Evolutionary conservation across 495 filamentous ascomycete genomes (phyloP).

Genomic region (Margaritispora aquatica): DNA sequence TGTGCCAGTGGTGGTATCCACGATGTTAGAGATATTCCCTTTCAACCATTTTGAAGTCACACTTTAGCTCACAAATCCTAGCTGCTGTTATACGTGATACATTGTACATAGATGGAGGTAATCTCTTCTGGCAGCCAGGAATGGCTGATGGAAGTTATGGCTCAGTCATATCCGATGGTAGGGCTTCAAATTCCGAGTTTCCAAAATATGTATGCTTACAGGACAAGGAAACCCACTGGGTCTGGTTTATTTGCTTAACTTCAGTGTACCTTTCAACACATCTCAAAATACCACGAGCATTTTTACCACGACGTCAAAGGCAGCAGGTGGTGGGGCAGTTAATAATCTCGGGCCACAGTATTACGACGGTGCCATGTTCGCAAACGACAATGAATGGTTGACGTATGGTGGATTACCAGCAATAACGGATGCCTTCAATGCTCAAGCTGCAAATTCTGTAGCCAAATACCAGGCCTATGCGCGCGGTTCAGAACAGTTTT

Average conservation of each 20-base stretch:
- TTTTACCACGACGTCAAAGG: constrained; percentile 39
- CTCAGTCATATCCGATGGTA: constrained; percentile 27
- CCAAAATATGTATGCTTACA: constrained; percentile 2
- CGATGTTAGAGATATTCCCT: constrained; percentile 36
- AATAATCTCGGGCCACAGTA: constrained; percentile 56
- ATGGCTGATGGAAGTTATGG: constrained; percentile 31
- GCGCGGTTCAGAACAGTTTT: constrained; percentile 39
- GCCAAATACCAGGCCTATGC: constrained; percentile 46
- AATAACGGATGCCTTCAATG: constrained; percentile 12
- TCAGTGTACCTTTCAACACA: constrained; percentile 51
- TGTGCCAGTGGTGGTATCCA: constrained; percentile 50
- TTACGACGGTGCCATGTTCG: constrained; percentile 57
- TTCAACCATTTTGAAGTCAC: neutral
- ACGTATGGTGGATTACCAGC: constrained; percentile 41
- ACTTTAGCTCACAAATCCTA: neutral
- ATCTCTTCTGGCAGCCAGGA: constrained; percentile 41
- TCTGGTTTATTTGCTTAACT: constrained; percentile 48
- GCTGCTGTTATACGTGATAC: constrained; percentile 59
- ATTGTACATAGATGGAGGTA: constrained; percentile 64
- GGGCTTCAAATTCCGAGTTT: constrained; percentile 10
- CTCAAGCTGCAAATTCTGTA: constrained; percentile 32
- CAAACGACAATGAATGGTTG: constrained; percentile 55
- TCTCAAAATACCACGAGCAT: constrained; percentile 45
- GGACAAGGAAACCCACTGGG: constrained; percentile 38
- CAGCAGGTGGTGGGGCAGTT: constrained; percentile 32